Evolutionary conservation across 257 asterid genomes (phyloP), one percentile per base, ranked within the genome.

Genomic region (Solanum tarijense): DNA sequence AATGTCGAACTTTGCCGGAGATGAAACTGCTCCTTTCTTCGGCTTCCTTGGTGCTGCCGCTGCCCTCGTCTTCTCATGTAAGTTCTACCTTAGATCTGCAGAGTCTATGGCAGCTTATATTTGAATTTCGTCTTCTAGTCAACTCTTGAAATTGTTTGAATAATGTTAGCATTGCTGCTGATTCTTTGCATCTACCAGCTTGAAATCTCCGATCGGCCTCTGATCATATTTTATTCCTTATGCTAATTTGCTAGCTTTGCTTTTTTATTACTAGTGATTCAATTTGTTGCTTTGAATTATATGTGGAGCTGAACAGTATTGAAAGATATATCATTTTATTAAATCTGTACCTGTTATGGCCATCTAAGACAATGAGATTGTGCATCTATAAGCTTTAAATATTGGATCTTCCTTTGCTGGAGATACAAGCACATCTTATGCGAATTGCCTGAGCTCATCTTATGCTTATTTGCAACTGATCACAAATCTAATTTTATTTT

Each of bases 41-140:
- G n/a, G n/a, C n/a, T n/a, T n/a, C n/a, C n/a, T n/a, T n/a, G n/a
- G n/a, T n/a, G n/a, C n/a, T n/a, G n/a, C n/a, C n/a, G n/a, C n/a
- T n/a, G n/a, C n/a, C n/a, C n/a, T 93, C 69, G 96, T 93, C 69
- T 93, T 93, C 93, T 93, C 96, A 72, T 93, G 96, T 93, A 90
- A 89, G 23, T 18, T 58, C 66, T 58, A 58, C 4, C 27, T 20
- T 21, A 58, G 66, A 58, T 58, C 66, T 58, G 12, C 66, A 46
- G 27, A 58, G 5, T 58, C 66, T 3, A 58, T 58, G 66, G 29
- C 27, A 21, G 3, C 29, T 5, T 3, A 74, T 20, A 29, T 58
- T 35, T 74, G 46, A 32, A 72, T 21, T 75, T 75, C 32, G 10
- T 23, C 31, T 74, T 23, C 29, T 21, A n/a, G 18, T 36, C 3